A percentile compares a stretch with the other conserved stretches of the same genome.
Conservation (phyloP, 306 rosid genomes). For the Quercus variabilis region DNA sequence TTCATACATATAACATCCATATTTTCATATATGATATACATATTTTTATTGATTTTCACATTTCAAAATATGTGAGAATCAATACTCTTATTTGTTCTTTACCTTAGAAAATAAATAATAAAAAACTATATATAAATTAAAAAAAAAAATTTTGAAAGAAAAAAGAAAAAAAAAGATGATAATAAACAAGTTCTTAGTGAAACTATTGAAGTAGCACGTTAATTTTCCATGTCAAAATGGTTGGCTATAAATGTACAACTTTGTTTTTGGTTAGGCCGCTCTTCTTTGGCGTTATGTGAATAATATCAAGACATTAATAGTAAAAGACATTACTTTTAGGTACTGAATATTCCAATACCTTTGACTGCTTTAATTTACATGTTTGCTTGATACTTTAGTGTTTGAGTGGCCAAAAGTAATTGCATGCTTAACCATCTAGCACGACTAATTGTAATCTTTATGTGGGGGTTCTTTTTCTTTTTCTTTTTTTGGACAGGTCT, state of each 20-base stretch:
- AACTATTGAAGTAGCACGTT: background rate
- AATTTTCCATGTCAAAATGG: too few species aligned
- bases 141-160: too few species aligned
- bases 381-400: background rate
- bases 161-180: too few species aligned
- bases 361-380: conserved; percentile 44
- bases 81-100: too few species aligned
- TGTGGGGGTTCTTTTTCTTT: background rate
- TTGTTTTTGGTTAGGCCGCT: conserved; percentile 18
- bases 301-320: conserved; percentile 12
- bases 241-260: background rate
- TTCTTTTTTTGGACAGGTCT: conserved; percentile 37
- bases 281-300: background rate
- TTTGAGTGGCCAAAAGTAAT: background rate
- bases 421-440: background rate
- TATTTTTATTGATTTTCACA: too few species aligned
- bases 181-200: too few species aligned
- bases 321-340: conserved; percentile 12
- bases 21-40: too few species aligned
- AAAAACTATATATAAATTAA: too few species aligned
- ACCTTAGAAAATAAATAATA: too few species aligned
- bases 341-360: conserved; percentile 20
- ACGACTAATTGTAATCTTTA: background rate
- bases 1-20: too few species aligned
- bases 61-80: too few species aligned